Percentiles rank a stretch among this genome's conserved stretches.
Evolutionary conservation across 1,284 basidiomycete species (phyloP).

Genomic region (Ceratobasidium sp.): DNA sequence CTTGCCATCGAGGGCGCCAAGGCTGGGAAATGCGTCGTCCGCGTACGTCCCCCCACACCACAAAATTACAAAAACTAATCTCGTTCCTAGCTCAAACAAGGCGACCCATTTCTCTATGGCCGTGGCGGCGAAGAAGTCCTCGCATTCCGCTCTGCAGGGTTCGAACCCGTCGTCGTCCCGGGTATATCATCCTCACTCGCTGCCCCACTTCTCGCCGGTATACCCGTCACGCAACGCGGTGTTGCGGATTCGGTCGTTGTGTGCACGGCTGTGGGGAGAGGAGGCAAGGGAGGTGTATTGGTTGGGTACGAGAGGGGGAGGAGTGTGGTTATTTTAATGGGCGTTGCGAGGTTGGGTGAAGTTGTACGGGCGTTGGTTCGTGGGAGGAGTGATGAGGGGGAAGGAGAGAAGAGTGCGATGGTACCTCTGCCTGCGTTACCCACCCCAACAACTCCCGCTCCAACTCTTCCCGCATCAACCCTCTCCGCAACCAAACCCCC

Average conservation of each 20-base stretch:
- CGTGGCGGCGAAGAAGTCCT: constrained; percentile 95
- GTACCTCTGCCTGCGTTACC: background rate
- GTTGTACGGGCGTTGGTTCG: constrained; percentile 66
- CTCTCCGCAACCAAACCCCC: constrained; percentile 18
- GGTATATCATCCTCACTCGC: constrained; percentile 92
- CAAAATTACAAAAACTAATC: background rate
- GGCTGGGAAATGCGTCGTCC: constrained; percentile 86
- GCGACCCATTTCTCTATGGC: constrained; percentile 95
- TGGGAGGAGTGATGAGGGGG: constrained; percentile 51
- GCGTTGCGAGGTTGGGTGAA: constrained; percentile 85
- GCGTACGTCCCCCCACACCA: constrained; percentile 63
- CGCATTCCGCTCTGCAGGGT: constrained; percentile 87
- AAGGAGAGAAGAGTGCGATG: constrained; percentile 56
- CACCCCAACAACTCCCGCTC: constrained; percentile 15
- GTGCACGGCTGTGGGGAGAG: constrained; percentile 92
- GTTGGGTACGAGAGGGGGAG: constrained; percentile 88
- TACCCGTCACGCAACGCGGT: constrained; percentile 95
- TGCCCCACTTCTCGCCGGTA: constrained; percentile 88
- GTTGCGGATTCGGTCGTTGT: constrained; percentile 90
- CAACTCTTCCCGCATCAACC: constrained; percentile 25
- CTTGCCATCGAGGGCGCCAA: constrained; percentile 85
- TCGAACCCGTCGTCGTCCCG: constrained; percentile 86
- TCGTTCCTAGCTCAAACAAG: constrained; percentile 84
- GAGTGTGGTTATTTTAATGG: constrained; percentile 92
- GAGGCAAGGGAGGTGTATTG: constrained; percentile 85